Evolutionary conservation across 75 land plant species (phyloP).

Genomic region (Pinus albicaulis): DNA sequence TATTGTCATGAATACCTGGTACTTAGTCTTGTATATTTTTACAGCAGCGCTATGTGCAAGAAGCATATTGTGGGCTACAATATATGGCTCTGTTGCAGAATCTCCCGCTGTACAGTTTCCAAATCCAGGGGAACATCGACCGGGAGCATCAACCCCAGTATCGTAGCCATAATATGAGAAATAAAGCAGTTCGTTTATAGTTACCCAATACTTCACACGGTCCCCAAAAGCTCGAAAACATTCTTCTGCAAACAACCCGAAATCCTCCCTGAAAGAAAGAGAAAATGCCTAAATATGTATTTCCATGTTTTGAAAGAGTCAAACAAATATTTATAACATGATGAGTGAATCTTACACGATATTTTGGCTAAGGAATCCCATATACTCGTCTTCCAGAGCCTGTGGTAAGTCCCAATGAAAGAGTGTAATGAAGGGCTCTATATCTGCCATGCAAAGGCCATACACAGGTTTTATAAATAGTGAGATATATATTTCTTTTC

Average conservation of each 20-base stretch:
- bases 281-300: too few species aligned
- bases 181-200: constrained; percentile 21
- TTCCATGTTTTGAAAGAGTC: too few species aligned
- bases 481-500: too few species aligned
- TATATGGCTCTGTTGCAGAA: constrained; percentile 39
- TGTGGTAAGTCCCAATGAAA: constrained; percentile 4
- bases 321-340: too few species aligned
- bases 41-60: constrained; percentile 37
- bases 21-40: constrained; percentile 20
- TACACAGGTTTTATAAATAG: too few species aligned
- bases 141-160: constrained; percentile 19
- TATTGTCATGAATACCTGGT: background rate
- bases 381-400: constrained; percentile 7
- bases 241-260: constrained; percentile 11
- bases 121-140: constrained; percentile 19
- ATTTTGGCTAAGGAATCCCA: background rate
- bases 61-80: constrained; percentile 31
- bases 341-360: constrained; percentile 4
- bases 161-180: constrained; percentile 12
- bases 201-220: constrained; percentile 38
- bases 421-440: background rate
- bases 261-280: constrained; percentile 16
- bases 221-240: constrained; percentile 27
- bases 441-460: background rate
- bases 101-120: constrained; percentile 27